phyloP scores from a whole-genome alignment of 1,284 basidiomycete species.

The Leucocoprinus gongylophorus region DNA sequence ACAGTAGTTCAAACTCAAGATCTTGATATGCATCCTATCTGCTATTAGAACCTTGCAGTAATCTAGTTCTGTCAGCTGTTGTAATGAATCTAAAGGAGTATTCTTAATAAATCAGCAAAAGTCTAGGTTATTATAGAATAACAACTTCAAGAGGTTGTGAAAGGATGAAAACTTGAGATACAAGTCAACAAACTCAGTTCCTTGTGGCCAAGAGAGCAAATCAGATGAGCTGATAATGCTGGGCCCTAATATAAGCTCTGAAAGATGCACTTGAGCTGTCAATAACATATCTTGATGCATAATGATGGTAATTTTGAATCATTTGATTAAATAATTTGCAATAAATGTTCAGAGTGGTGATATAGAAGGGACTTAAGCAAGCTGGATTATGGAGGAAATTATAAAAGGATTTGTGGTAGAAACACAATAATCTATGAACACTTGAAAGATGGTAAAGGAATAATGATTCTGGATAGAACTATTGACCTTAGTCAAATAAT shows the following conservation, averaged over 20 bases:
- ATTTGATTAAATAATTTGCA: too few relatives aligned
- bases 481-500: background rate
- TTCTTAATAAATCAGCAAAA: background rate
- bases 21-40: background rate
- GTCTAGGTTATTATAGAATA: background rate
- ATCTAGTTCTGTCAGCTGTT: background rate
- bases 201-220: background rate
- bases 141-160: background rate
- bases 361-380: too few relatives aligned
- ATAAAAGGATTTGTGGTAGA: conserved; percentile 3
- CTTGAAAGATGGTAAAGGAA: background rate
- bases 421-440: background rate
- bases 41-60: background rate
- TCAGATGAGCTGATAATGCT: background rate
- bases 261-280: background rate
- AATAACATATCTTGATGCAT: too few relatives aligned
- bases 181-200: background rate
- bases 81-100: background rate
- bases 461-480: too few relatives aligned
- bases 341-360: too few relatives aligned
- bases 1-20: background rate
- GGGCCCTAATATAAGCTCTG: background rate
- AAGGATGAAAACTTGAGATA: background rate
- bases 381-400: too few relatives aligned
- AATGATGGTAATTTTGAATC: too few relatives aligned